These are phyloP conservation scores for Prototheca stagnorum DNA, from an alignment of 163 green algal genomes.

Conservation along the genomic window DNA sequence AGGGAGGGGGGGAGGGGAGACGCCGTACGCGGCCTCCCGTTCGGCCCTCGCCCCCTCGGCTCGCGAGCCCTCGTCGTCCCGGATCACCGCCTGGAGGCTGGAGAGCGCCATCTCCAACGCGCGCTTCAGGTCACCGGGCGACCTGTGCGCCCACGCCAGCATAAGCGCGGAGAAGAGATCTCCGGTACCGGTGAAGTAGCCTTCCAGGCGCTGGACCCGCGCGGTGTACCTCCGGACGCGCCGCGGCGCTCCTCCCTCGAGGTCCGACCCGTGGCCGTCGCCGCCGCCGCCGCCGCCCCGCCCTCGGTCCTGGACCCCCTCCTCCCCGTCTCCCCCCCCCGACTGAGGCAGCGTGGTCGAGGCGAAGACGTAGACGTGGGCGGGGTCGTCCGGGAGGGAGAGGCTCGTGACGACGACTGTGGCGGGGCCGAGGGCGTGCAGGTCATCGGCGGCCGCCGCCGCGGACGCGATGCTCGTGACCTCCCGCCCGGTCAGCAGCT, in stretches of 20 bases:
- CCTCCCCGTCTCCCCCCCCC: slow-evolving; percentile 8
- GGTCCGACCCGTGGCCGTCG: too few relatives aligned
- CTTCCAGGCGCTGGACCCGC: slow-evolving; percentile 33
- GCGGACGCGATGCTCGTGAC: slow-evolving; percentile 37
- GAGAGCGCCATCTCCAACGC: slow-evolving; percentile 47
- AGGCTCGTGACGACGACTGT: slow-evolving; percentile 65
- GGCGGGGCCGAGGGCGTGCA: slow-evolving; percentile 43
- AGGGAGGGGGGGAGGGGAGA: too few relatives aligned
- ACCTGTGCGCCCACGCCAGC: slow-evolving; percentile 39
- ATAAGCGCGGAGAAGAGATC: slow-evolving; percentile 61
- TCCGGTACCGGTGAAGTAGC: slow-evolving; percentile 69
- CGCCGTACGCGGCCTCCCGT: too few relatives aligned
- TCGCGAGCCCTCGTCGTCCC: slow-evolving; percentile 31
- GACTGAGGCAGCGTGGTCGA: slow-evolving; percentile 38
- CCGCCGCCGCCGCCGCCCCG: too few relatives aligned
- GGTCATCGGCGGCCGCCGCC: slow-evolving; percentile 27
- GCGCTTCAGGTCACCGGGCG: slow-evolving; percentile 32
- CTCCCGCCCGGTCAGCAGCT: slow-evolving; percentile 48
- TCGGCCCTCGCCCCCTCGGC: too few relatives aligned
- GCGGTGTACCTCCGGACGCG: too few relatives aligned
- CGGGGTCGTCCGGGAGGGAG: slow-evolving; percentile 3
- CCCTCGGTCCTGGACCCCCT: slow-evolving; percentile 36
- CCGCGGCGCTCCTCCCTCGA: too few relatives aligned
- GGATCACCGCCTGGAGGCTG: slow-evolving; percentile 51
- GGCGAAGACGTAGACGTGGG: slow-evolving; percentile 31